These are phyloP conservation scores for Ophiostoma triangulosporum DNA, from an alignment of 2,329 filamentous ascomycete genomes.

Conservation along the genomic window DNA sequence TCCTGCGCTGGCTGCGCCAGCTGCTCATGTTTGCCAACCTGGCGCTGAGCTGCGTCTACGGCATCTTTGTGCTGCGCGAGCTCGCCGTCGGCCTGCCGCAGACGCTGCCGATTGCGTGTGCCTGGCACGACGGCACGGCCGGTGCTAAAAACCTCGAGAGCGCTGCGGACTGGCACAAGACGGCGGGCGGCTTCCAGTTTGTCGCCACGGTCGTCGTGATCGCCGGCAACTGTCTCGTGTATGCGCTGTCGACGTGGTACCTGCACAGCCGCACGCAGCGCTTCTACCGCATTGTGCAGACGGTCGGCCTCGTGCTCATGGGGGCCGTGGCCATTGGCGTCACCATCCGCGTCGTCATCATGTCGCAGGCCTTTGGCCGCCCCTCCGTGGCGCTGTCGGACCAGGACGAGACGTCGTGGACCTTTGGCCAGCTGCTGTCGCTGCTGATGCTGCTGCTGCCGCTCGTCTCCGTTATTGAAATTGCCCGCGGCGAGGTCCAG, in stretches of 20 bases:
- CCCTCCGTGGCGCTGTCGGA: conserved; percentile 38
- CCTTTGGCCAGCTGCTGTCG: conserved; percentile 49
- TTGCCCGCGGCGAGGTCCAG: conserved; percentile 30
- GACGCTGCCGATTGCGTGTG: conserved; percentile 46
- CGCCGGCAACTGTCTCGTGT: conserved; percentile 43
- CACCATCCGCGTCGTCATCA: conserved; percentile 39
- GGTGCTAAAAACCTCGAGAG: not conserved
- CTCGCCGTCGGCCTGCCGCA: conserved; percentile 36
- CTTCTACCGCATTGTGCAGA: conserved; percentile 41
- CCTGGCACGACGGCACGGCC: conserved; percentile 30
- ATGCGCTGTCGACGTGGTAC: conserved; percentile 49
- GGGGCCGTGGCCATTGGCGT: conserved; percentile 44
- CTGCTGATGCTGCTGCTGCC: conserved; percentile 46
- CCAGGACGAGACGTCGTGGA: conserved; percentile 42
- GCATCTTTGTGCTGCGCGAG: conserved; percentile 41
- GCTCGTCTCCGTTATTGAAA: conserved; percentile 45
- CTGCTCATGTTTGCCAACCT: conserved; percentile 53
- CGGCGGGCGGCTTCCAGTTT: conserved; percentile 33
- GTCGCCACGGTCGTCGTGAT: conserved; percentile 49
- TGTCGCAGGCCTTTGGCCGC: conserved; percentile 46
- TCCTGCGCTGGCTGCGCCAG: conserved; percentile 52
- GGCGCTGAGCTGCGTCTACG: conserved; percentile 40
- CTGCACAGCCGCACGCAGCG: conserved; percentile 40
- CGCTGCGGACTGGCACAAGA: not conserved
- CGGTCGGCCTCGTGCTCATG: conserved; percentile 41